Base-by-base conservation (phyloP, 805 yeast species). In the Kazachstania viticola region DNA sequence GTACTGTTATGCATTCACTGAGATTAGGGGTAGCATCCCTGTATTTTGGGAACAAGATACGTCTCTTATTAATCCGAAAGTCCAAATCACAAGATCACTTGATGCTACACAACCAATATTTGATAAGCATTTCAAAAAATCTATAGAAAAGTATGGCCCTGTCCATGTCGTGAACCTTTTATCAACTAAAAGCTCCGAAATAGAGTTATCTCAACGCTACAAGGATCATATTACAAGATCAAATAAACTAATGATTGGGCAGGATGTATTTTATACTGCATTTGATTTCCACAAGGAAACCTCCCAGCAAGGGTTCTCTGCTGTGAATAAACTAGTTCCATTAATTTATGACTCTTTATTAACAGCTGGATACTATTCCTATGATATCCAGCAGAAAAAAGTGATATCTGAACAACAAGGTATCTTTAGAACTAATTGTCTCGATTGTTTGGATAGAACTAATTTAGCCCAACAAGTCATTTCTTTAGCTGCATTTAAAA, bases 1-100 rank as follows among this genome's bases (percentile, higher is more conserved):
- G 48, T 49, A 71, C 58, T 60, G 71, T 64, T 85, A 73, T 51
- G 73, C 96, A 2, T 87, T 76, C 55, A 72, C 79, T 1, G 95
- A 85, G 55, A 73, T 91, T 8, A 67, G 99, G 49, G 99, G 99
- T 4, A 79, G 94, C 12, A 84, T 91, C 3, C 98, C 99, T 0
- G 67, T 88, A 1, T 91, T 91, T 50, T 91, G 98, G 98, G 98
- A 91, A 52, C 98, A 91, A 56, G 96, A 88, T 46, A 74, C 91
- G 3, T 79, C 93, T 2, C 60, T 88, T 37, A 73, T 88, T 17
- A 76, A 81, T 41, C 94, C 95, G 14, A 91, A 87, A 49, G 83
- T 88, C 30, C 78, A 77, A 28, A 67, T 91, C 9, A 84, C 95
- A 0, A 67, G 98, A 46, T 81, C 95, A 2, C 57, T 71, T 23